Evolutionary conservation across 2,329 filamentous ascomycete genomes (phyloP).

Genomic region (Diaporthe destruens): DNA sequence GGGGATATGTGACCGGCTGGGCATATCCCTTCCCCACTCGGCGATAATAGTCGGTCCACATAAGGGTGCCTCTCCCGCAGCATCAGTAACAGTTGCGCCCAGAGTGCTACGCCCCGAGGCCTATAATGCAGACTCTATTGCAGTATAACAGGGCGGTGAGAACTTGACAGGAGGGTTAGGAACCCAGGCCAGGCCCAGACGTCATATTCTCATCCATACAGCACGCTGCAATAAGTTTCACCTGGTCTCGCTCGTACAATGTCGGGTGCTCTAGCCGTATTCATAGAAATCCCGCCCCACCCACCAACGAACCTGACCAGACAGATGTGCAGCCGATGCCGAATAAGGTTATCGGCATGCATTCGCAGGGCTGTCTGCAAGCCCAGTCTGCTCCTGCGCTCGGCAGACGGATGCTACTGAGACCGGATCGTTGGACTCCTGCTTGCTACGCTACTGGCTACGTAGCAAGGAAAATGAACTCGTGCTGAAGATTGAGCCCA

Average conservation of each 20-base stretch:
- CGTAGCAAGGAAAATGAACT: constrained; percentile 9
- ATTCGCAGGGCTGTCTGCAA: not conserved
- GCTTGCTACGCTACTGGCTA: not conserved
- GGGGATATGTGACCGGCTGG: not conserved
- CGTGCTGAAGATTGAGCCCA: constrained; percentile 9
- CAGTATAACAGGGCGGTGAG: constrained; percentile 23
- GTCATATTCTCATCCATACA: constrained; percentile 10
- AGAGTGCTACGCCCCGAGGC: not conserved
- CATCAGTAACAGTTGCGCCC: constrained; percentile 16
- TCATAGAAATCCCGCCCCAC: not conserved
- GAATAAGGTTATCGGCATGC: not conserved
- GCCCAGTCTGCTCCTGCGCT: not conserved
- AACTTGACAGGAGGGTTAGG: not conserved
- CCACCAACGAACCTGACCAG: not conserved
- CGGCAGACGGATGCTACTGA: constrained; percentile 17
- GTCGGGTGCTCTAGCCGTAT: not conserved
- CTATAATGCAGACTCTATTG: constrained; percentile 3
- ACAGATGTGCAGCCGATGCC: constrained; percentile 1
- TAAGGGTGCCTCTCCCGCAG: constrained; percentile 22
- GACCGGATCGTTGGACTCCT: not conserved
- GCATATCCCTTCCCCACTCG: constrained; percentile 13
- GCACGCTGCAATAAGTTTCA: constrained; percentile 13
- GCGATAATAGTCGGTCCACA: not conserved
- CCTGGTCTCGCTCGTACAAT: not conserved
- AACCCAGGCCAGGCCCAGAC: not conserved